Percentiles rank a stretch among this genome's conserved stretches.
Conservation (phyloP, 2,329 filamentous ascomycete genomes). For the Botryosphaeria agaves region DNA sequence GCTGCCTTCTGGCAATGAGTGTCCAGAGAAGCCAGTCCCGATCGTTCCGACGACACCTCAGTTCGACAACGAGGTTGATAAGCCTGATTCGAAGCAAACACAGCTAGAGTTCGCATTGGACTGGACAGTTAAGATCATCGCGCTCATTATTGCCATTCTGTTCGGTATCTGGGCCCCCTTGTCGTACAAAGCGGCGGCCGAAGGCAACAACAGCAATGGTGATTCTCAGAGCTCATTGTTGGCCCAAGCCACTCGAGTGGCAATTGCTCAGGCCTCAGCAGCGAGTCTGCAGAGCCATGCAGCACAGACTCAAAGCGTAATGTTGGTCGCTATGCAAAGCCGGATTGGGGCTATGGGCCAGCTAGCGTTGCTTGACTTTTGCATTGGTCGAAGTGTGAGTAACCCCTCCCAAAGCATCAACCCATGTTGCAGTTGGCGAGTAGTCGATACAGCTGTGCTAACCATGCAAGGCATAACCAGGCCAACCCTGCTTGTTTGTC, state of each 20-base stretch:
- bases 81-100: background rate
- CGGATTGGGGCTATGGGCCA: background rate
- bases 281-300: background rate
- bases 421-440: no score
- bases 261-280: background rate
- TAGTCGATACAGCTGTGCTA: background rate
- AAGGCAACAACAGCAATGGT: background rate
- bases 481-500: background rate
- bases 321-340: background rate
- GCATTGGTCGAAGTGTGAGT: background rate
- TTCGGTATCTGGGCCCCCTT: conserved; percentile 3
- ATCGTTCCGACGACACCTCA: no score
- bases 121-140: conserved; percentile 1
- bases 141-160: conserved; percentile 1
- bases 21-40: no score
- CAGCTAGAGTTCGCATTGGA: background rate
- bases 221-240: background rate
- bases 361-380: background rate
- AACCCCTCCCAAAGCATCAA: background rate
- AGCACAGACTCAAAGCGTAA: background rate
- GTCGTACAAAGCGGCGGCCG: conserved; percentile 1
- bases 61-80: no score
- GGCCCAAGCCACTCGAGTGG: background rate
- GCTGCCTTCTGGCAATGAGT: no score
- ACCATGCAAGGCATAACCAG: background rate